phyloP scores from a whole-genome alignment of 306 rosid genomes.

The Erythrophleum fordii region DNA sequence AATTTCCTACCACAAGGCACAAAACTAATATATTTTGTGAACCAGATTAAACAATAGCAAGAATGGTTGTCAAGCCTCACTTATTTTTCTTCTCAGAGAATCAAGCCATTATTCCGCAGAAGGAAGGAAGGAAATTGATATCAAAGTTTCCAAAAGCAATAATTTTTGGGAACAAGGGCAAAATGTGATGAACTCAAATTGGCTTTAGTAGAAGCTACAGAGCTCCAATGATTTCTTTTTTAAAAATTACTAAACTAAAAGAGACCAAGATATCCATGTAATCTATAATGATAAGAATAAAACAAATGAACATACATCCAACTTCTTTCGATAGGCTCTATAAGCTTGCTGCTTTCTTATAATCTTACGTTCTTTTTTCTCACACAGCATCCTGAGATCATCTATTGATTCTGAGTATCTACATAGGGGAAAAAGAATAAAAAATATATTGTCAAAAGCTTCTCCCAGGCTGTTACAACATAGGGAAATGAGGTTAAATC shows the following conservation, averaged over 20 bases:
- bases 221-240: not conserved
- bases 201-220: not conserved
- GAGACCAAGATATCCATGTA: not conserved
- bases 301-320: constrained; percentile 43
- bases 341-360: constrained; percentile 59
- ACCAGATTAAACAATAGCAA: not conserved
- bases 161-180: not conserved
- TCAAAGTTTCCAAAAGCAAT: not conserved
- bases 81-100: not conserved
- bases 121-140: not conserved
- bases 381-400: constrained; percentile 70
- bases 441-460: not conserved
- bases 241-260: too few relatives aligned
- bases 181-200: not conserved
- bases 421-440: constrained; percentile 24
- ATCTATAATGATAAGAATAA: constrained; percentile 22
- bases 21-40: not conserved
- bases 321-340: constrained; percentile 64
- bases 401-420: constrained; percentile 83
- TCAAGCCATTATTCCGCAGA: not conserved
- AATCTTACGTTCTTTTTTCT: constrained; percentile 71
- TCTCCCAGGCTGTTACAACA: constrained; percentile 32
- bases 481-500: constrained; percentile 12
- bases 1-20: not conserved
- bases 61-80: not conserved